Evolutionary conservation across 176 grass and related monocot genomes (phyloP), one percentile per base, ranked within the genome.

Genomic region (Oryza glumipatula): DNA sequence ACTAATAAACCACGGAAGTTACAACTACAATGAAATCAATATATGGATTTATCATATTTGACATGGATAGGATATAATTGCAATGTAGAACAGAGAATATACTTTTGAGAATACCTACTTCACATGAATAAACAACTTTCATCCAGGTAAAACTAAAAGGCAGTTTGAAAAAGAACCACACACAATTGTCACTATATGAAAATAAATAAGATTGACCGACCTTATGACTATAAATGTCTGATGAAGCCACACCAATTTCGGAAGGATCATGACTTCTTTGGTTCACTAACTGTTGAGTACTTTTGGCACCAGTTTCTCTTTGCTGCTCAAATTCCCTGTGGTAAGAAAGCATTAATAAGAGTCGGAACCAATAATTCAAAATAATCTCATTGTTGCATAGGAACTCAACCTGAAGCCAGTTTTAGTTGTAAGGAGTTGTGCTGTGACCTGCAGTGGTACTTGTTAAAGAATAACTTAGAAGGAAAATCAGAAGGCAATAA

Each of bases 291-390:
- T 87, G 88, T 68, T 94, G 91, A 83, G 86, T 73, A 65, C 91
- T 91, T 87, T 81, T 92, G 22, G 91, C 46, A 6, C 90, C 91
- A 80, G 81, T 82, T 88, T 95, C 90, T 68, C 91, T 94, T 88
- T 99, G 96, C 75, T 99, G 96, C 86, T 99, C 96, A 94, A 99
- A 99, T 84, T 99, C 96, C 86, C 93, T 99, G 86, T 82, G 65
- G 73, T 14, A 79, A 82, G 77, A 11, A 84, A 84, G 28, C 52
- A 82, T 73, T 65, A 52, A 86, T 83, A 85, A 92, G 51, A 85
- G 4, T 58, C 67, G 22, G 54, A 74, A 69, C 21, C 36, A 61
- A 84, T 67, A 77, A 30, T 60, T 70, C 16, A 72, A 81, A 23
- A 77, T 21, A 71, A 86, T 28, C 48, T 49, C n/a, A 72, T 21